A percentile compares a stretch with the other conserved stretches of the same genome.
phyloP scores from a whole-genome alignment of 495 filamentous ascomycete species.

The Oidiodendron maius region DNA sequence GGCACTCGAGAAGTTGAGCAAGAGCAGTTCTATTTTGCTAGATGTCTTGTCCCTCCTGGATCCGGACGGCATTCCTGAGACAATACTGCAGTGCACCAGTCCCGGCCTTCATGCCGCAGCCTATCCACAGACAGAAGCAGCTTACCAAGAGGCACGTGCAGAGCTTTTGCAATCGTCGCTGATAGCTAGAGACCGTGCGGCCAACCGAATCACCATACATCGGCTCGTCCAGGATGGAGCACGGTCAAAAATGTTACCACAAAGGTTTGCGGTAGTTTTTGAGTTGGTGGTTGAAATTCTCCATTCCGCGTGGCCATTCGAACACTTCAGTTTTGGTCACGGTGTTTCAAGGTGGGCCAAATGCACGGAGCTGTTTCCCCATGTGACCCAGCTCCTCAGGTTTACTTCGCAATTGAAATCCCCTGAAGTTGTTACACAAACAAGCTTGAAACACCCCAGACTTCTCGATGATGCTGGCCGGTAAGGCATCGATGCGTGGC shows the following conservation, averaged over 20 bases:
- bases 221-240: constrained; percentile 24
- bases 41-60: constrained; percentile 30
- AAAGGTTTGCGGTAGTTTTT: constrained; percentile 12
- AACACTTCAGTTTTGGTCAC: not conserved
- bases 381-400: constrained; percentile 2
- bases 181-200: constrained; percentile 13
- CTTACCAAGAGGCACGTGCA: constrained; percentile 9
- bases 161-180: constrained; percentile 18
- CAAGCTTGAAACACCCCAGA: not conserved
- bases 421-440: not conserved
- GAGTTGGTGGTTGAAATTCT: not conserved
- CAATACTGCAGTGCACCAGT: constrained; percentile 14
- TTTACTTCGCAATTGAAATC: not conserved
- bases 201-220: constrained; percentile 14
- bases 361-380: constrained; percentile 4
- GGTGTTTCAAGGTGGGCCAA: constrained; percentile 1
- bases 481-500: constrained; percentile 2
- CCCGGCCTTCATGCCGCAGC: not conserved
- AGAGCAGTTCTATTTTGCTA: constrained; percentile 20
- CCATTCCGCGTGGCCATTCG: constrained; percentile 5
- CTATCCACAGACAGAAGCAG: constrained; percentile 7
- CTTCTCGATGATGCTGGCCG: constrained; percentile 1
- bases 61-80: constrained; percentile 27
- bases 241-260: constrained; percentile 18
- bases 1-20: constrained; percentile 30